These are phyloP conservation scores for Chytridiales sp. DNA, from an alignment of 371 early-diverging fungal genomes.

Conservation along the genomic window DNA sequence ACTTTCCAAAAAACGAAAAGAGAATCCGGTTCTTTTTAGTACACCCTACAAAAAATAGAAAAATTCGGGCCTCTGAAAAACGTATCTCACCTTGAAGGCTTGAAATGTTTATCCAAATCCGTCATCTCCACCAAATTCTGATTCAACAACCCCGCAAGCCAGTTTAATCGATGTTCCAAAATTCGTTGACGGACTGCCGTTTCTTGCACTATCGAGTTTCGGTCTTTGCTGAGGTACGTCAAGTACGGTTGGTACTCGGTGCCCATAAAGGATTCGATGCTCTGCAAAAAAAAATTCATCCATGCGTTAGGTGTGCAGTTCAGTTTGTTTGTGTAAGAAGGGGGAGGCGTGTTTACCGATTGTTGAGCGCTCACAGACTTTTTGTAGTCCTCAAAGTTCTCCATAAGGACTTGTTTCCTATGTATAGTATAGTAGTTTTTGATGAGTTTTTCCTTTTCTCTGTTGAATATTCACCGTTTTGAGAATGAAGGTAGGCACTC, in stretches of 20 bases:
- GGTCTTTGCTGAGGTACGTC: constrained; percentile 15
- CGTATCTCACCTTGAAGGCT: constrained; percentile 8
- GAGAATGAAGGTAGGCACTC: no score
- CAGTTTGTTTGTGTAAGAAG: neutral
- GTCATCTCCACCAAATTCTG: neutral
- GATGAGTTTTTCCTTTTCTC: neutral
- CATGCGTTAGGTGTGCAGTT: neutral
- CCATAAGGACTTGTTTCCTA: constrained; percentile 13
- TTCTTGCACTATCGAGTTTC: constrained; percentile 4
- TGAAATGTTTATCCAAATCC: neutral
- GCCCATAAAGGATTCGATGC: constrained; percentile 30
- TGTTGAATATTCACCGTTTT: no score
- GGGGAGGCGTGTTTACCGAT: constrained; percentile 8
- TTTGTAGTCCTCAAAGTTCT: constrained; percentile 19
- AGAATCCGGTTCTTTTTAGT: no score
- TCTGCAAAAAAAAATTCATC: neutral
- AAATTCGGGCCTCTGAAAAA: no score
- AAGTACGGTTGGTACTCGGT: constrained; percentile 29
- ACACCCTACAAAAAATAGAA: no score
- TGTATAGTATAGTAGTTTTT: neutral
- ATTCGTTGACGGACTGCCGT: neutral
- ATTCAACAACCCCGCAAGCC: constrained; percentile 15
- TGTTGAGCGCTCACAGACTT: constrained; percentile 10
- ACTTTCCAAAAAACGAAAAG: no score
- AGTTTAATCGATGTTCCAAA: constrained; percentile 23